Conservation (phyloP, 768 basidiomycete species). For the Calocybe gangraenosa region DNA sequence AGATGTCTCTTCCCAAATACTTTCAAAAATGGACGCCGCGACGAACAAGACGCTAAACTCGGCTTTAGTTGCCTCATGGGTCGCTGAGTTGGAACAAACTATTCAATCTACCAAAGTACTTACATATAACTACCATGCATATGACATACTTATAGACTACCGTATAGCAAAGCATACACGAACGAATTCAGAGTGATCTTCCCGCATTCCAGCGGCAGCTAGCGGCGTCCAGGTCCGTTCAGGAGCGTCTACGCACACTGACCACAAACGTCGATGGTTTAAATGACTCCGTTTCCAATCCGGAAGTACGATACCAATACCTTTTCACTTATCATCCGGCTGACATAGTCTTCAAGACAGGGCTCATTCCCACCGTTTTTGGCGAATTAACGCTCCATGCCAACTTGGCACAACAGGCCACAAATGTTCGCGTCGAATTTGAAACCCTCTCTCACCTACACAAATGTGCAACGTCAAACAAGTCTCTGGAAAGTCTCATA, state of each 20-base stretch:
- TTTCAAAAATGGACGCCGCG: constrained; percentile 65
- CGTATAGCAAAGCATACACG: constrained; percentile 65
- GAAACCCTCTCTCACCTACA: constrained; percentile 53
- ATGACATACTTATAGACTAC: constrained; percentile 12
- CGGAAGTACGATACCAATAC: constrained; percentile 45
- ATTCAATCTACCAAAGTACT: constrained; percentile 70
- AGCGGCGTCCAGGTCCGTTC: constrained; percentile 58
- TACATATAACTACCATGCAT: constrained; percentile 5
- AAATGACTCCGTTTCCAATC: constrained; percentile 45
- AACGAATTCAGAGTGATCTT: constrained; percentile 63
- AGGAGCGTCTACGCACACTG: constrained; percentile 51
- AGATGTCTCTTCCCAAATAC: constrained; percentile 68
- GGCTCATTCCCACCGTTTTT: constrained; percentile 61
- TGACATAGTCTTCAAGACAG: constrained; percentile 43
- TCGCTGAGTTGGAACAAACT: constrained; percentile 66
- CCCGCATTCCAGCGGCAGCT: constrained; percentile 63
- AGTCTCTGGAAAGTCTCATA: constrained; percentile 40
- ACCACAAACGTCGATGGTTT: constrained; percentile 50
- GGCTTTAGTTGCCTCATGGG: constrained; percentile 62
- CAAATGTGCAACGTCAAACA: constrained; percentile 45
- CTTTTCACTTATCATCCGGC: neutral
- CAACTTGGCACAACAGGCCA: constrained; percentile 55
- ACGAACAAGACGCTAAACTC: constrained; percentile 56
- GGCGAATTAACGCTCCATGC: constrained; percentile 55
- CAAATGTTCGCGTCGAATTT: constrained; percentile 48